Evolutionary conservation across 2,329 filamentous ascomycete species (phyloP).

Genomic region (Zymoseptoria tritici): DNA sequence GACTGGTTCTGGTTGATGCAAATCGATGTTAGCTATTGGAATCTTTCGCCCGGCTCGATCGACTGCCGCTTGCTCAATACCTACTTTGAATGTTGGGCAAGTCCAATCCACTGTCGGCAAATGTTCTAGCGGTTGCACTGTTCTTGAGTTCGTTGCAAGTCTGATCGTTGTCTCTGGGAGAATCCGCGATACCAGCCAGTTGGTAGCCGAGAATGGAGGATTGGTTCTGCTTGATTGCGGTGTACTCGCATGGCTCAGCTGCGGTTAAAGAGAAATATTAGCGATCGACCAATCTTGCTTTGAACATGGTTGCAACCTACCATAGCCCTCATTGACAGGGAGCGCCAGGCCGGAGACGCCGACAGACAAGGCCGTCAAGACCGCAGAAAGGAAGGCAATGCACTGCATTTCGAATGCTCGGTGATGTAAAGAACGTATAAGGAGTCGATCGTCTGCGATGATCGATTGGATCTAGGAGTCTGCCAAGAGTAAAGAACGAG

Average conservation of each 20-base stretch:
- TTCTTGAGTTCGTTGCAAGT: conserved; percentile 17
- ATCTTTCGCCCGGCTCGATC: not conserved
- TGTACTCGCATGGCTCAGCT: conserved; percentile 6
- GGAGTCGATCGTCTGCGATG: not conserved
- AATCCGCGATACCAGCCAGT: conserved; percentile 20
- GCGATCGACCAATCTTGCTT: not conserved
- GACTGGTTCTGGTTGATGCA: conserved; percentile 8
- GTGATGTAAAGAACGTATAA: not conserved
- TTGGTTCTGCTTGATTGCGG: conserved; percentile 14
- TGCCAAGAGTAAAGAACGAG: not conserved
- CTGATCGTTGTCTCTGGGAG: conserved; percentile 13
- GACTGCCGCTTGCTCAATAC: not conserved
- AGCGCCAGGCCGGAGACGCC: not conserved
- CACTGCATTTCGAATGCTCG: conserved; percentile 12
- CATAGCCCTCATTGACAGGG: not conserved
- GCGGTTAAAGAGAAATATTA: not conserved
- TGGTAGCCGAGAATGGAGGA: conserved; percentile 26
- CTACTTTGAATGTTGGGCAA: conserved; percentile 12
- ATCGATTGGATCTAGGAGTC: not conserved
- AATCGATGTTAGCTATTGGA: not conserved
- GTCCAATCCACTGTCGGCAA: conserved; percentile 15
- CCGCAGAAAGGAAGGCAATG: conserved; percentile 9
- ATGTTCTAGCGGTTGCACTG: conserved; percentile 10
- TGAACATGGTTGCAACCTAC: not conserved
- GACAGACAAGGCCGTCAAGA: conserved; percentile 10